These are phyloP conservation scores for Fusarium pseudograminearum DNA, from an alignment of 2,329 filamentous ascomycete genomes.

Conservation along the genomic window DNA sequence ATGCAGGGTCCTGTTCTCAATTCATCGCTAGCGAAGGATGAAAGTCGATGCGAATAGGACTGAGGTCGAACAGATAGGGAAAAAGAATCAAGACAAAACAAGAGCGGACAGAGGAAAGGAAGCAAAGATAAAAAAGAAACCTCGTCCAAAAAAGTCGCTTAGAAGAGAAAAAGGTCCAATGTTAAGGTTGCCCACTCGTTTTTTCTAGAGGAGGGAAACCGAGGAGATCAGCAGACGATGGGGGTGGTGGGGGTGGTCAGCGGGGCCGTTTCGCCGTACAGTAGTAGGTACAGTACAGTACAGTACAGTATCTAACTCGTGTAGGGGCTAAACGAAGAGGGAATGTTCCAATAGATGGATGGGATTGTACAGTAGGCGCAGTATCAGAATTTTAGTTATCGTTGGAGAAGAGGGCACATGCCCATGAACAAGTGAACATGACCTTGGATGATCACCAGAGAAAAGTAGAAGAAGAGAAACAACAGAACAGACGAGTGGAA, in stretches of 20 bases:
- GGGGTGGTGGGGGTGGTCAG: slow-evolving; percentile 42
- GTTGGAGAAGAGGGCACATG: slow-evolving; percentile 43
- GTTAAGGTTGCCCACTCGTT: slow-evolving; percentile 24
- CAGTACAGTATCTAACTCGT: slow-evolving; percentile 2
- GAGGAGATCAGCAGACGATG: slow-evolving; percentile 46
- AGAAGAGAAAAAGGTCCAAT: slow-evolving; percentile 19
- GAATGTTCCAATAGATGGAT: slow-evolving; percentile 18
- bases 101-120: slow-evolving; percentile 9
- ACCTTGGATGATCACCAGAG: slow-evolving; percentile 43
- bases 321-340: slow-evolving; percentile 13
- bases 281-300: slow-evolving; percentile 7
- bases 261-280: slow-evolving; percentile 41
- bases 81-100: neutral
- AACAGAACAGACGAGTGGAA: neutral
- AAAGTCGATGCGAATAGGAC: neutral
- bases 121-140: slow-evolving; percentile 19
- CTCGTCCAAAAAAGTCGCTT: slow-evolving; percentile 15
- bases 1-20: slow-evolving; percentile 34
- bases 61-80: neutral
- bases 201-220: slow-evolving; percentile 30
- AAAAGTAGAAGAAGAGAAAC: slow-evolving; percentile 1
- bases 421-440: slow-evolving; percentile 40
- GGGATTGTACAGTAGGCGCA: neutral
- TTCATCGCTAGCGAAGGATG: slow-evolving; percentile 40
- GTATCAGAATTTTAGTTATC: slow-evolving; percentile 22